These are phyloP conservation scores for Coniferiporia sulphurascens DNA, from an alignment of 1,284 basidiomycete species.

Conservation along the genomic window DNA sequence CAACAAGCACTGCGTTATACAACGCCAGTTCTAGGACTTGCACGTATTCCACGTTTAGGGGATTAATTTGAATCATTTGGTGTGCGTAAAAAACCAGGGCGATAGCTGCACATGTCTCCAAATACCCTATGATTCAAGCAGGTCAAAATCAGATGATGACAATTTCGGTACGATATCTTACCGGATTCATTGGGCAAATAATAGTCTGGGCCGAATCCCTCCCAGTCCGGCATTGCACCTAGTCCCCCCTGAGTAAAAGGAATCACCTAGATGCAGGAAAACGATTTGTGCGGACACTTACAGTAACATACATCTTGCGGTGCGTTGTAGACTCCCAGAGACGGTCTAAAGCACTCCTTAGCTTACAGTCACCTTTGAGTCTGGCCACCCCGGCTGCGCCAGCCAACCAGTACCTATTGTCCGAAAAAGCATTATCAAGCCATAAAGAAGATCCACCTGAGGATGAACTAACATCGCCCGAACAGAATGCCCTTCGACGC, in stretches of 20 bases:
- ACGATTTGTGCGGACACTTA: slow-evolving; percentile 1
- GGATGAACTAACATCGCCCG: slow-evolving; percentile 20
- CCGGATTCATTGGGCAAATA: slow-evolving; percentile 24
- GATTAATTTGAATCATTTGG: slow-evolving; percentile 22
- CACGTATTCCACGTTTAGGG: slow-evolving; percentile 18
- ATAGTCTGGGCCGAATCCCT: slow-evolving; percentile 25
- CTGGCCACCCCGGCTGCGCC: slow-evolving; percentile 22
- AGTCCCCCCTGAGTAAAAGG: slow-evolving; percentile 20
- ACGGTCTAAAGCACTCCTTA: slow-evolving; percentile 12
- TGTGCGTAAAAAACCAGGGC: slow-evolving; percentile 23
- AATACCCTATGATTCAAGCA: slow-evolving; percentile 17
- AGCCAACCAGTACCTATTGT: slow-evolving; percentile 23
- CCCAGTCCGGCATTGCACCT: slow-evolving; percentile 23
- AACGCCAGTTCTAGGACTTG: slow-evolving; percentile 21
- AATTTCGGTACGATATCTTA: not conserved
- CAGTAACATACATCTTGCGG: slow-evolving; percentile 25
- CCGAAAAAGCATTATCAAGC: not conserved
- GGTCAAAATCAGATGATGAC: not conserved
- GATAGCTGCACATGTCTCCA: slow-evolving; percentile 24
- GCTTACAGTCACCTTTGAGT: slow-evolving; percentile 17
- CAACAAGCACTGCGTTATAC: slow-evolving; percentile 24
- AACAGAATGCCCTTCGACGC: slow-evolving; percentile 24
- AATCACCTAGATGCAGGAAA: not conserved
- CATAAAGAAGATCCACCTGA: not conserved
- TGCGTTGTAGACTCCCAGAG: slow-evolving; percentile 22